These are phyloP conservation scores for Claviceps sp. DNA, from an alignment of 2,329 filamentous ascomycete species.

Conservation along the genomic window DNA sequence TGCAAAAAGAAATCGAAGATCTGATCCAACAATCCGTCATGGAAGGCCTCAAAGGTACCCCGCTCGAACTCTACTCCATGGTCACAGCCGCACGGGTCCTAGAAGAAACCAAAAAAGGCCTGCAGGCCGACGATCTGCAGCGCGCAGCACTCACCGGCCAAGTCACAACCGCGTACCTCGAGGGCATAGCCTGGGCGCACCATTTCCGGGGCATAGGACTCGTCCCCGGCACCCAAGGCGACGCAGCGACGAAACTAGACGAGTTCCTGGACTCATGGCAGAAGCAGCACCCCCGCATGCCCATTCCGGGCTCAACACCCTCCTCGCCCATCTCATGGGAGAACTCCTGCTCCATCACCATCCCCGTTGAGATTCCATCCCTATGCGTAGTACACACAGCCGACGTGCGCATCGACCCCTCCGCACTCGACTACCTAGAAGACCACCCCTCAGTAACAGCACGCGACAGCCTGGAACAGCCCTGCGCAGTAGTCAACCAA, in stretches of 20 bases:
- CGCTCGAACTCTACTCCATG: constrained; percentile 31
- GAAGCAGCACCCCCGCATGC: constrained; percentile 14
- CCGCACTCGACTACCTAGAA: constrained; percentile 17
- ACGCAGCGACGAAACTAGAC: constrained; percentile 15
- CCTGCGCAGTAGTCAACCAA: constrained; percentile 36
- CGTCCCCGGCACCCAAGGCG: constrained; percentile 20
- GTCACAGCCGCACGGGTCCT: constrained; percentile 32
- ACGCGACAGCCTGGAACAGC: no score
- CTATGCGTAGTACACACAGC: constrained; percentile 74
- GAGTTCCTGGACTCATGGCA: constrained; percentile 21
- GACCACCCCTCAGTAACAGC: constrained; percentile 4
- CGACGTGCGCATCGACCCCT: constrained; percentile 42
- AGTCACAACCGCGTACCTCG: constrained; percentile 34
- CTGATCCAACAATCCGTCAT: constrained; percentile 31
- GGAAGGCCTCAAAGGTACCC: constrained; percentile 24
- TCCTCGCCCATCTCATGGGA: constrained; percentile 6
- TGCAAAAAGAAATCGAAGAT: constrained; percentile 58
- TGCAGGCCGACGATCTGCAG: constrained; percentile 41
- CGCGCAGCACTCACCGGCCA: constrained; percentile 39
- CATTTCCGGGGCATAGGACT: constrained; percentile 37
- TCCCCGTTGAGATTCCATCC: constrained; percentile 80
- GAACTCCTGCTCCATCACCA: constrained; percentile 54
- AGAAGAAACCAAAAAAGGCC: constrained; percentile 26
- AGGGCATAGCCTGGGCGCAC: constrained; percentile 31
- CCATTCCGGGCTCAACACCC: constrained; percentile 8